These are phyloP conservation scores for Tolypocladium album DNA, from an alignment of 2,329 filamentous ascomycete genomes.

Conservation along the genomic window DNA sequence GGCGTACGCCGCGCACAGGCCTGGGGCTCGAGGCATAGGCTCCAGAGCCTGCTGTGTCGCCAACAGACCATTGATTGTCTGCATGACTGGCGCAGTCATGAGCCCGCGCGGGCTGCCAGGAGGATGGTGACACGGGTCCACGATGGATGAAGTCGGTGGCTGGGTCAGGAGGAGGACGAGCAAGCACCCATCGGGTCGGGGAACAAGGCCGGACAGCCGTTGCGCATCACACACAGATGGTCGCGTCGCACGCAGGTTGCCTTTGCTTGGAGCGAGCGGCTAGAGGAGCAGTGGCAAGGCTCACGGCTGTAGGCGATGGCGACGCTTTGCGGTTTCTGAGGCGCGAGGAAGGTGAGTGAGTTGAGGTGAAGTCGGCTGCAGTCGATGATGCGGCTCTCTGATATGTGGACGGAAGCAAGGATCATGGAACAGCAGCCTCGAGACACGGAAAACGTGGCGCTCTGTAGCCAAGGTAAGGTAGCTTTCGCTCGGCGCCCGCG, in stretches of 20 bases:
- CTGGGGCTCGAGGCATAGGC: neutral
- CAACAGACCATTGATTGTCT: constrained; percentile 3
- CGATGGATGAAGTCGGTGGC: constrained; percentile 3
- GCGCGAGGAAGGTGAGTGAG: neutral
- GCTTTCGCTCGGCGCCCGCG: too few species aligned
- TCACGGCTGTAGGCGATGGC: neutral
- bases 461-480: neutral
- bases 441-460: neutral
- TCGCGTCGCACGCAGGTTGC: neutral
- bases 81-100: constrained; percentile 2
- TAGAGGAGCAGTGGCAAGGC: neutral
- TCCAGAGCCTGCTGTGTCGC: constrained; percentile 1
- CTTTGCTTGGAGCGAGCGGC: neutral
- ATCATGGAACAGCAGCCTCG: neutral
- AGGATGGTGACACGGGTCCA: constrained; percentile 1
- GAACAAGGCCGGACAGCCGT: neutral
- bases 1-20: neutral
- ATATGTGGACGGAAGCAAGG: neutral
- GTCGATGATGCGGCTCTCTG: neutral
- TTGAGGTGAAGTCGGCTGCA: neutral
- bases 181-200: constrained; percentile 3
- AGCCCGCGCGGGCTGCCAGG: neutral
- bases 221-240: neutral
- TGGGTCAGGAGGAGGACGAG: neutral
- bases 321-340: neutral